These are phyloP conservation scores for Xylariales sp. DNA, from an alignment of 2,329 filamentous ascomycete species.

Conservation along the genomic window DNA sequence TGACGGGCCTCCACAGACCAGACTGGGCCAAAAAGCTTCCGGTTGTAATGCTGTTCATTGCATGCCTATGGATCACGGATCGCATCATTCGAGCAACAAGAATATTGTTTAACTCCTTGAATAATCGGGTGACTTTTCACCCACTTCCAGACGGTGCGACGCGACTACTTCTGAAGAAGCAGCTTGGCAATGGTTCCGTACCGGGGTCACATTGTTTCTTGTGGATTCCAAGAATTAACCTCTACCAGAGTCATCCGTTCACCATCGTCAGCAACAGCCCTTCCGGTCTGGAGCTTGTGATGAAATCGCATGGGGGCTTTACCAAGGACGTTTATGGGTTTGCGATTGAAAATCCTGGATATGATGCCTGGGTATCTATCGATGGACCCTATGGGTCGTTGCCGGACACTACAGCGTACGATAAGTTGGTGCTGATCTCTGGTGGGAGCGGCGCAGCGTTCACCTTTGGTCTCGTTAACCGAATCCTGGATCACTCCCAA, in stretches of 20 bases:
- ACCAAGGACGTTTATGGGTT: conserved; percentile 50
- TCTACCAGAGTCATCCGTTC: conserved; percentile 59
- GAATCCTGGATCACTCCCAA: neutral
- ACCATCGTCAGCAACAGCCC: conserved; percentile 51
- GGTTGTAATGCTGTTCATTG: conserved; percentile 32
- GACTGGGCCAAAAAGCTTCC: conserved; percentile 26
- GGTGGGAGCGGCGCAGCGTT: conserved; percentile 61
- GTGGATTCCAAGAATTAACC: conserved; percentile 56
- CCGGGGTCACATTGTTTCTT: conserved; percentile 61
- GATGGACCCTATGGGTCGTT: conserved; percentile 57
- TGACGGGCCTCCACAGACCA: conserved; percentile 39
- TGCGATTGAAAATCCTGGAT: conserved; percentile 45
- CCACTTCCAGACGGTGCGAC: conserved; percentile 40
- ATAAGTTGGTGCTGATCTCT: conserved; percentile 55
- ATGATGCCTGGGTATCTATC: conserved; percentile 43
- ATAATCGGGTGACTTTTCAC: conserved; percentile 35
- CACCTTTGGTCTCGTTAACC: conserved; percentile 33
- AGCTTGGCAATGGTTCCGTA: conserved; percentile 32
- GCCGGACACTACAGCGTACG: conserved; percentile 45
- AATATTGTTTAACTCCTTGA: conserved; percentile 29
- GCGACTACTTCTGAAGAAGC: conserved; percentile 43
- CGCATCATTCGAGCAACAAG: conserved; percentile 33
- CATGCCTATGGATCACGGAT: conserved; percentile 38
- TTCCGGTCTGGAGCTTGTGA: conserved; percentile 55
- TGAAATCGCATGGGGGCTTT: conserved; percentile 55